Base-by-base conservation (phyloP, 2,329 filamentous ascomycete species). In the Ophiostoma triangulosporum region DNA sequence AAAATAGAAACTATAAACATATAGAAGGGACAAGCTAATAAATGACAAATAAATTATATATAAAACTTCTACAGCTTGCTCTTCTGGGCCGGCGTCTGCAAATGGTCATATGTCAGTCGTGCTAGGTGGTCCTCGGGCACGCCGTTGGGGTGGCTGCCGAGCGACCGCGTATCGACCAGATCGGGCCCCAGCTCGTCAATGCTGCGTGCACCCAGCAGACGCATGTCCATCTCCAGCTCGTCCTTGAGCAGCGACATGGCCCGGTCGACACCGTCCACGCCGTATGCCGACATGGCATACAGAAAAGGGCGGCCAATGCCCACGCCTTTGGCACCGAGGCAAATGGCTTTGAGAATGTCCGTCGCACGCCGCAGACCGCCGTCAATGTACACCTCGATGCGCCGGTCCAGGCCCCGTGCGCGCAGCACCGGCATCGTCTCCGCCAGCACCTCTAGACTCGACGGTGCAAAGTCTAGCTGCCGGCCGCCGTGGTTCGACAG, bases 141-240 rank as follows among this genome's bases (percentile, higher is more conserved):
- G 24, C 69, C 65, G 35, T 71, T 71, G 35, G 71, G 68, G 59
- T 81, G 78, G 56, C 67, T 69, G 57, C 70, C 70, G 60, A 96
- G 65, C 3, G 84, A 87, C 57, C 85, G 73, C 0, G 80, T 78
- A 65, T 98, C 93, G 20, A 98, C 67, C 67, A 98, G 70, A 26
- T 81, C 82, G 0, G 90, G 84, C 57, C 86, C 87, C 57, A 98
- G 70, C 61, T 98, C 82, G 33, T 81, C 80, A 31, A 98, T 68
- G 56, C 70, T 82, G 20, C 76, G 78, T 56, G 82, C 86, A 9
- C 93, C 93, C 61, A 98, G 88, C 58, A 98, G 72, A 6, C 93
- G 81, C 93, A 98, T 97, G 64, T 91, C 93, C 91, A 97, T 97
- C 72, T 94, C 89, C 80, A 98, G 87, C 76, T 98, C 93, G 64